Evolutionary conservation across 306 rosid species (phyloP), one percentile per base, ranked within the genome.

Genomic region (Benincasa hispida): DNA sequence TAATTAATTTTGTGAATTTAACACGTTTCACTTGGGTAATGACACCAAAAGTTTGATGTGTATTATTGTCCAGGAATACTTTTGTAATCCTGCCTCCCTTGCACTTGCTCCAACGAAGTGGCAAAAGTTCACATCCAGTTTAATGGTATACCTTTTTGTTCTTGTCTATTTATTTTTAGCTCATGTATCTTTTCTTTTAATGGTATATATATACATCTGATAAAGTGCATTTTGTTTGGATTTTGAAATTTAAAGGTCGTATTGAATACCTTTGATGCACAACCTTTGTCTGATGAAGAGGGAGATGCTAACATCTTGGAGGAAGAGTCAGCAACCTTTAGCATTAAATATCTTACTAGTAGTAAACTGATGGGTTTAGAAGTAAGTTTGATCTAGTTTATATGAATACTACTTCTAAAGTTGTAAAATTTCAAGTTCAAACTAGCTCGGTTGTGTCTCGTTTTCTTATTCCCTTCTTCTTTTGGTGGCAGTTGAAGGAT

Each of bases 281-380:
- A 93, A 88, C 98, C 98, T 72, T 81, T 93, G 83, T 88, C 92
- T 75, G 98, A 93, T 80, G 98, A 91, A 90, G 97, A 83, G 80
- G 98, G 98, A 47, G 91, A 91, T 56, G 98, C 98, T 75, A 90
- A 91, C 85, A 86, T 76, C 84, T 87, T 91, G 90, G 97, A 91
- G 88, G 98, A 88, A 79, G 93, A 92, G 79, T 85, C 92, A 11
- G 87, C 92, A 45, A 88, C 82, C 89, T 93, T 93, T 82, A 93
- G 98, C 83, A 93, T 93, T 80, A 93, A 93, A 84, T 93, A 93
- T 90, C 98, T 93, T 63, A 93, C 98, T 37, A 93, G 98, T 87
- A 88, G 93, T 81, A 93, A 93, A 84, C 87, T 93, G 74, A 93
- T 93, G 98, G 93, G 98, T 77, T 85, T 93, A 80, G 98, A 93